Percentiles rank a stretch among this genome's conserved stretches.
Conservation (phyloP, 192 early-diverging fungal genomes). For the Coemansia sp. region DNA sequence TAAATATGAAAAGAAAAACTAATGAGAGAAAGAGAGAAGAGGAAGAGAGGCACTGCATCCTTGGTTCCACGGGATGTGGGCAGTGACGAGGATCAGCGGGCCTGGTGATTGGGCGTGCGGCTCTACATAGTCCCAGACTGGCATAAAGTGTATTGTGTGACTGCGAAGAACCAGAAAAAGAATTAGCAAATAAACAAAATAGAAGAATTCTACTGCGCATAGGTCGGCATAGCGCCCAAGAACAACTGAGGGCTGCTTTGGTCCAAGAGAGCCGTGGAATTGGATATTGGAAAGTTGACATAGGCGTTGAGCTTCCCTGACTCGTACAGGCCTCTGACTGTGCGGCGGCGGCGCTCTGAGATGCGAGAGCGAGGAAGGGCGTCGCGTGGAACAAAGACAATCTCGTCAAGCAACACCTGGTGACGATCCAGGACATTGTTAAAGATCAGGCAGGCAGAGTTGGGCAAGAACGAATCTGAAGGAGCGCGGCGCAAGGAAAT, state of each 20-base stretch:
- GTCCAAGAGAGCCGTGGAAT: conserved; percentile 21
- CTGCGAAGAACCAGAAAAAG: neutral
- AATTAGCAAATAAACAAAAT: neutral
- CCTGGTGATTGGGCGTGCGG: neutral
- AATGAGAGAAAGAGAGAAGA: neutral
- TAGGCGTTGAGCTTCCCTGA: conserved; percentile 41
- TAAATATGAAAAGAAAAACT: neutral
- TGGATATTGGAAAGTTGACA: conserved; percentile 32
- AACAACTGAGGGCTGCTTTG: conserved; percentile 35
- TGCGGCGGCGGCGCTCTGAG: conserved; percentile 55
- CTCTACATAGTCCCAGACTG: neutral
- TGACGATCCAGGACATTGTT: conserved; percentile 70
- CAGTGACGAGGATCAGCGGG: neutral
- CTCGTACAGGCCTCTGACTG: conserved; percentile 41
- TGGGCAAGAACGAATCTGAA: conserved; percentile 42
- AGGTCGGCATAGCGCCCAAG: conserved; percentile 8
- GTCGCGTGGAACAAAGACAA: conserved; percentile 60
- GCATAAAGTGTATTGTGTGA: neutral
- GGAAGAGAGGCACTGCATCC: neutral
- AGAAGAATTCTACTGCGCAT: neutral
- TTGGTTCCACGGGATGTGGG: neutral
- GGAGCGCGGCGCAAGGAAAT: conserved; percentile 32
- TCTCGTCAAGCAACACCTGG: conserved; percentile 67
- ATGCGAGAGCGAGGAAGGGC: conserved; percentile 62
- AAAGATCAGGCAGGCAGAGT: conserved; percentile 61